Evolutionary conservation across 371 early-diverging fungal species (phyloP).

Genomic region (Umbelopsis sp.): DNA sequence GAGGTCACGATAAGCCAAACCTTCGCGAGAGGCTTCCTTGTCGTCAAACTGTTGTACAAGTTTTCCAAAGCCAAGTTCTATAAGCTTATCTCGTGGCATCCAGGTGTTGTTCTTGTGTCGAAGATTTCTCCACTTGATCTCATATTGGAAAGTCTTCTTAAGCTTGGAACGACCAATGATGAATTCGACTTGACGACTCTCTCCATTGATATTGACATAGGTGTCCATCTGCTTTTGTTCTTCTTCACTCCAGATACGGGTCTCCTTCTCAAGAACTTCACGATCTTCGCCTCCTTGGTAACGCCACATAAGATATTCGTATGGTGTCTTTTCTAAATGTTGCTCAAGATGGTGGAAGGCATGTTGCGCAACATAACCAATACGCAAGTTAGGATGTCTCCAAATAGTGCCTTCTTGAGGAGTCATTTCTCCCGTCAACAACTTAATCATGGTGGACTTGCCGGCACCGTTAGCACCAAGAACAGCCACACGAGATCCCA

Average conservation of each 20-base stretch:
- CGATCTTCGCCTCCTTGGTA: slow-evolving; percentile 80
- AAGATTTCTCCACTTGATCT: slow-evolving; percentile 77
- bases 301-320: slow-evolving; percentile 85
- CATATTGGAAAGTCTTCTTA: slow-evolving; percentile 84
- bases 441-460: slow-evolving; percentile 86
- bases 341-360: slow-evolving; percentile 87
- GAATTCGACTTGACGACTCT: slow-evolving; percentile 60
- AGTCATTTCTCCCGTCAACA: slow-evolving; percentile 73
- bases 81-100: slow-evolving; percentile 71
- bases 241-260: slow-evolving; percentile 69
- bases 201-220: slow-evolving; percentile 57
- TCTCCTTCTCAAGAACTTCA: slow-evolving; percentile 77
- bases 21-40: slow-evolving; percentile 78
- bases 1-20: slow-evolving; percentile 70
- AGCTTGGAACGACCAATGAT: slow-evolving; percentile 78
- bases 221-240: slow-evolving; percentile 71
- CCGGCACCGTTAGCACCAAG: slow-evolving; percentile 86
- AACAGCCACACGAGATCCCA: slow-evolving; percentile 81
- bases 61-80: slow-evolving; percentile 77
- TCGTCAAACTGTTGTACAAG: slow-evolving; percentile 81
- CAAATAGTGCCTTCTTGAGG: slow-evolving; percentile 72
- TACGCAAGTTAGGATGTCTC: slow-evolving; percentile 76
- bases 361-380: slow-evolving; percentile 90
- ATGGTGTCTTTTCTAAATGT: slow-evolving; percentile 80
- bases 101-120: slow-evolving; percentile 73